phyloP scores from a whole-genome alignment of 768 basidiomycete genomes.

The Hericium alpestre region DNA sequence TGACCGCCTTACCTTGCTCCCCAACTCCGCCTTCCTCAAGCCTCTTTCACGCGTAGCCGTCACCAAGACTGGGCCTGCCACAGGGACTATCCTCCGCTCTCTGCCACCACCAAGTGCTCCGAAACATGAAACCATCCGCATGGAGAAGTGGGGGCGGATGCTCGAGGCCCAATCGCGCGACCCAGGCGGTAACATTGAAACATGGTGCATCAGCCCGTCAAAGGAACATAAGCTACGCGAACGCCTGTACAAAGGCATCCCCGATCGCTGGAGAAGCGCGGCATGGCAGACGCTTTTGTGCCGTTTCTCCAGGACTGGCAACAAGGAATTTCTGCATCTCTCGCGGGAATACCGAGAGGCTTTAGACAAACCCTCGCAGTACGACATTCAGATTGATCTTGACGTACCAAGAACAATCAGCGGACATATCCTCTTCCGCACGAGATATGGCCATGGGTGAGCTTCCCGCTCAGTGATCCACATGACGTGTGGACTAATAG shows the following conservation, averaged over 20 bases:
- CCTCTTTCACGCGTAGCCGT: slow-evolving; percentile 35
- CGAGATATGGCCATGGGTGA: slow-evolving; percentile 90
- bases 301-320: slow-evolving; percentile 35
- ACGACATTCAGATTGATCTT: slow-evolving; percentile 95
- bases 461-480: slow-evolving; percentile 20
- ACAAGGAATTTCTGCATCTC: slow-evolving; percentile 33
- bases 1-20: slow-evolving; percentile 72
- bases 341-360: slow-evolving; percentile 46
- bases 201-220: slow-evolving; percentile 57
- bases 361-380: slow-evolving; percentile 72
- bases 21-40: slow-evolving; percentile 50
- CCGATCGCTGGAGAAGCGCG: slow-evolving; percentile 89
- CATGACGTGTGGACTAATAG: background rate
- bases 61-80: slow-evolving; percentile 31
- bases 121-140: slow-evolving; percentile 61
- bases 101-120: slow-evolving; percentile 33
- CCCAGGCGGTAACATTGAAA: slow-evolving; percentile 62
- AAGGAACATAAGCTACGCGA: slow-evolving; percentile 62
- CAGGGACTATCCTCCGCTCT: slow-evolving; percentile 34
- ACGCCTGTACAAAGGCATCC: slow-evolving; percentile 89
- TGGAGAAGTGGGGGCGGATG: slow-evolving; percentile 93
- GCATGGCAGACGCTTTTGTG: slow-evolving; percentile 82
- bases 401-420: slow-evolving; percentile 95
- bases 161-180: slow-evolving; percentile 58
- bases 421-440: slow-evolving; percentile 89